Evolutionary conservation across 2,329 filamentous ascomycete species (phyloP), one percentile per base, ranked within the genome.

Genomic region (Colletotrichum chlorophyti): DNA sequence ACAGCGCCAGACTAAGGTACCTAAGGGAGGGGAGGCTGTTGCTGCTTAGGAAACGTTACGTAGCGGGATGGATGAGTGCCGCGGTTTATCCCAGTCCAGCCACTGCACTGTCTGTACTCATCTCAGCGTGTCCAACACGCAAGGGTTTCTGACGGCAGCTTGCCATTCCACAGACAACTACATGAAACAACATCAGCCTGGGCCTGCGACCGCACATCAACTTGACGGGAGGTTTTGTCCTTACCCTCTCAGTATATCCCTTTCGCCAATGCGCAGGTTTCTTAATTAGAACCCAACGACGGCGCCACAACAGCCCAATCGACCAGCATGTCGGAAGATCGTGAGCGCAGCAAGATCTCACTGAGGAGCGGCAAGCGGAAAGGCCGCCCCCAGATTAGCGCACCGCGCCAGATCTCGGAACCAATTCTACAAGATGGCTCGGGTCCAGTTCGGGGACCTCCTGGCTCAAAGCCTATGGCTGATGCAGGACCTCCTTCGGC

Each of bases 281-380:
- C 26, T 45, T 12, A 48, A 15, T 11, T 23, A 19, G 29, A 31
- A 15, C 23, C 34, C n/a, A 12, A 12, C 31, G 8, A 27, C 26
- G 14, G 19, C 23, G 6, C 7, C 27, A 34, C 32, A 32, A n/a
- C 19, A 46, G n/a, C 8, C 7, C 38, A 37, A 31, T 23, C 32
- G 55, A 58, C 42, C 69, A 68, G 55, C 65, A 88, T 88, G 85
- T 86, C 84, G 12, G 84, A 88, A 65, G 83, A 86, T 65, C 51
- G 51, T 21, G 55, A 60, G 45, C 78, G 80, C 64, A 81, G 78
- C 70, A 85, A 83, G 72, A 83, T 86, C 65, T 89, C 86, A 57
- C 79, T 89, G 54, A 80, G 86, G 34, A 87, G 79, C 70, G 83
- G 83, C 24, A 88, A 87, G 72, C 78, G 85, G 66, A 87, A 86